These are phyloP conservation scores for Ustilago hordei DNA, from an alignment of 1,284 basidiomycete species.

Conservation along the genomic window DNA sequence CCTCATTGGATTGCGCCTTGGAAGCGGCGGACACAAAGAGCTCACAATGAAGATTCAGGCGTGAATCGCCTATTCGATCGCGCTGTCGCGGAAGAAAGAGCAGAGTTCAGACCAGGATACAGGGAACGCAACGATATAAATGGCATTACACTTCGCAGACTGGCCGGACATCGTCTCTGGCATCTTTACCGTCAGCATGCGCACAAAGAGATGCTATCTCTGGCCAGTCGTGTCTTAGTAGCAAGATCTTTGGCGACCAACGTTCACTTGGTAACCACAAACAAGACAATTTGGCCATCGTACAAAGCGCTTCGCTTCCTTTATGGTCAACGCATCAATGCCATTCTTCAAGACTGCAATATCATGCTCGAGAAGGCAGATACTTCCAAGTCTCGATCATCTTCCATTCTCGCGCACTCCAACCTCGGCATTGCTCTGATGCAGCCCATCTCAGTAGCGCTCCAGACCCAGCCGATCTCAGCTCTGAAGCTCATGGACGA, in stretches of 20 bases:
- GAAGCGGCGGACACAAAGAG: neutral
- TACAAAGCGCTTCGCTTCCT: slow-evolving; percentile 32
- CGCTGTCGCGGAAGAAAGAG: slow-evolving; percentile 1
- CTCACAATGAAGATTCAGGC: neutral
- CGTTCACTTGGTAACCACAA: slow-evolving; percentile 21
- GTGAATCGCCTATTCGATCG: slow-evolving; percentile 8
- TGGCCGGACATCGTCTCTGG: slow-evolving; percentile 24
- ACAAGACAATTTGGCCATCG: slow-evolving; percentile 7
- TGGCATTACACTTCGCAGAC: slow-evolving; percentile 25
- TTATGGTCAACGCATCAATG: slow-evolving; percentile 22
- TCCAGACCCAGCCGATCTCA: slow-evolving; percentile 27
- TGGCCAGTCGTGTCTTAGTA: slow-evolving; percentile 10
- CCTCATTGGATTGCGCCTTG: slow-evolving; percentile 25
- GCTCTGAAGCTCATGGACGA: slow-evolving; percentile 33
- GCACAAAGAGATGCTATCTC: slow-evolving; percentile 22
- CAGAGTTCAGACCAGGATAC: slow-evolving; percentile 9
- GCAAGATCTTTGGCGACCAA: slow-evolving; percentile 13
- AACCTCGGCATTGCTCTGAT: slow-evolving; percentile 18
- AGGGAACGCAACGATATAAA: slow-evolving; percentile 5
- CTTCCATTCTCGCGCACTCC: neutral
- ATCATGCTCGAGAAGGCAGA: slow-evolving; percentile 1
- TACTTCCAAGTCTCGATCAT: neutral
- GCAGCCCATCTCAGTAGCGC: slow-evolving; percentile 21
- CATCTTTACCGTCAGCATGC: slow-evolving; percentile 25
- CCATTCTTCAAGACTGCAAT: slow-evolving; percentile 34